These are phyloP conservation scores for Dittrichia graveolens DNA, from an alignment of 129 eudicot species.

Conservation along the genomic window DNA sequence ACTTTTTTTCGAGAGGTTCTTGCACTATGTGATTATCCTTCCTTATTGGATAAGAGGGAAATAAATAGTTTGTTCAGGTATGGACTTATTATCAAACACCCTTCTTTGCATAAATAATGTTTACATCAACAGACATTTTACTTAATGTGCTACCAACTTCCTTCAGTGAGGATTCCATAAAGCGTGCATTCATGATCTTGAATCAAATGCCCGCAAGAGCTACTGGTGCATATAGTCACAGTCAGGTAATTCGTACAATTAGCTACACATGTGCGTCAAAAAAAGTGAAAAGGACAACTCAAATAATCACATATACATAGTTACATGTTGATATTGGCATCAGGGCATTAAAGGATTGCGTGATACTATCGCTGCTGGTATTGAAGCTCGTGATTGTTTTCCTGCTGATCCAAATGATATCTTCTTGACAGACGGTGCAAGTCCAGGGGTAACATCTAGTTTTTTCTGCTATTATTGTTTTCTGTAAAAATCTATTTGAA, in stretches of 20 bases:
- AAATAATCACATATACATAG: background rate
- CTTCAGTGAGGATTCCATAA: slow-evolving; percentile 75
- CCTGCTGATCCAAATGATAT: slow-evolving; percentile 86
- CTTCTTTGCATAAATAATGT: background rate
- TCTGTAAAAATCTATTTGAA: background rate
- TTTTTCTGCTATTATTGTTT: background rate
- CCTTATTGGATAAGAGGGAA: slow-evolving; percentile 75
- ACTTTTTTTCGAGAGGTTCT: slow-evolving; percentile 98
- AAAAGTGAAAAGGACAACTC: background rate
- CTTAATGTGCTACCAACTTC: slow-evolving; percentile 11
- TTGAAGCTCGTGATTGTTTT: slow-evolving; percentile 95
- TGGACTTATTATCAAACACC: background rate
- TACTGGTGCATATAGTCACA: slow-evolving; percentile 98
- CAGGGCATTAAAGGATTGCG: slow-evolving; percentile 93
- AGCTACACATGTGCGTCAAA: background rate
- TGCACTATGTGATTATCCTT: slow-evolving; percentile 92
- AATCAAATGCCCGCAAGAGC: slow-evolving; percentile 97
- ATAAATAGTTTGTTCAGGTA: slow-evolving; percentile 85
- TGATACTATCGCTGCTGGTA: slow-evolving; percentile 89
- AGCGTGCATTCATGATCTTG: slow-evolving; percentile 69
- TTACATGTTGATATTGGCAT: background rate
- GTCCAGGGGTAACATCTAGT: slow-evolving; percentile 66
- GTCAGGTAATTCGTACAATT: slow-evolving; percentile 55
- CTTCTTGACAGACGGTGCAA: slow-evolving; percentile 94
- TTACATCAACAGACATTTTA: slow-evolving; percentile 11